Base-by-base conservation (phyloP, 257 asterid genomes). In the Nicotiana attenuata region DNA sequence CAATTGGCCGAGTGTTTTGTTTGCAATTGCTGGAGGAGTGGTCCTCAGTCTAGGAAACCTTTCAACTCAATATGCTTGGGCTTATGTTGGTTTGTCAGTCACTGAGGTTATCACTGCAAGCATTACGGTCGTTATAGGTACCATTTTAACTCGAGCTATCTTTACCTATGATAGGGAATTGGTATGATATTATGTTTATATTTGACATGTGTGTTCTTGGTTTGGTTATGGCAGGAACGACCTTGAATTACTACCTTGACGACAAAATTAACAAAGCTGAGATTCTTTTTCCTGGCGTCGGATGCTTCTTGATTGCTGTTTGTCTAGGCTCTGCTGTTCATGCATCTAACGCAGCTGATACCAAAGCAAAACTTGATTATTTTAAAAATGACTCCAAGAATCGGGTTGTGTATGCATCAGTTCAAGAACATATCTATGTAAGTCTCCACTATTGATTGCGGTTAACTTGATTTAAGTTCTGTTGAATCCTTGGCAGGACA, bases 201-300 rank as follows among this genome's bases (percentile, higher is more conserved):
- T 64, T 26, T 78, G 24, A 80, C 61, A 28, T 28, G 38, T 28
- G 38, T 16, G 57, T 68, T 47, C 7, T 38, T 56, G 53, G 7
- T 20, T 59, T 83, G 29, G 10, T 41, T 64, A 67, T 24, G 45
- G 82, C 90, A 96, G 99, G 99, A 65, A 94, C 98, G 45, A 92
- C 94, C 3, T 66, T 94, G 86, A 96, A 96, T 86, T 96, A 96
- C 86, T 96, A 91, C 91, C 86, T 96, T 65, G 99, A 96, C 26
- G 90, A 88, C 84, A 94, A 87, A 85, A 96, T 96, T 88, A 96
- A 96, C 90, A 94, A 81, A 82, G 99, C 98, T 1, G 94, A 92
- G 91, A 91, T 96, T 85, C 97, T 96, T 66, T 96, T 96, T 63
- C 94, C 99, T 5, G 98, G 99, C n/a, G 98, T 94, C 22, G 99